phyloP scores from a whole-genome alignment of 2,329 filamentous ascomycete genomes.

The Neophaeococcomyces mojaviensis region DNA sequence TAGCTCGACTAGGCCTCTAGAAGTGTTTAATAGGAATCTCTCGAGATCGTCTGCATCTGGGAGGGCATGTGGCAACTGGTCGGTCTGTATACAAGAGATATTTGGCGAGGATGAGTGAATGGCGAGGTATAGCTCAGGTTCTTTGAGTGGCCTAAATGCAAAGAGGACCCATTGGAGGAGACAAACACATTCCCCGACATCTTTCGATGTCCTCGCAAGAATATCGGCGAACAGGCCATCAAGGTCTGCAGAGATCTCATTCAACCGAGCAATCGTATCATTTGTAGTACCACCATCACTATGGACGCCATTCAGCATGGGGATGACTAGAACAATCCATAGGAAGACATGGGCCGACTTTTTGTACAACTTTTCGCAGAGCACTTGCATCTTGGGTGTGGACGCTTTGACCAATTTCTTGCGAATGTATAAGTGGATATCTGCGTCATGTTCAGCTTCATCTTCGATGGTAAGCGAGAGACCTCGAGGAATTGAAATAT shows the following conservation, averaged over 20 bases:
- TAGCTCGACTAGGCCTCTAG: constrained; percentile 41
- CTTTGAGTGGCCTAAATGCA: constrained; percentile 36
- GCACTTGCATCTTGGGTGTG: constrained; percentile 26
- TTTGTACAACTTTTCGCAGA: constrained; percentile 4
- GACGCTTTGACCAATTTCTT: neutral
- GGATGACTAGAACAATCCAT: constrained; percentile 39
- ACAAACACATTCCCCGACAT: constrained; percentile 28
- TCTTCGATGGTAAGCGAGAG: constrained; percentile 29
- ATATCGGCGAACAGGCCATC: constrained; percentile 46
- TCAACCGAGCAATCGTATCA: constrained; percentile 27
- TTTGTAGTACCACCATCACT: constrained; percentile 23
- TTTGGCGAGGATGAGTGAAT: too few species aligned
- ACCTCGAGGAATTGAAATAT: constrained; percentile 26
- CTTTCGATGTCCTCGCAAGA: constrained; percentile 38
- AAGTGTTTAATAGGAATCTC: constrained; percentile 31
- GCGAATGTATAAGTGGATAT: constrained; percentile 31
- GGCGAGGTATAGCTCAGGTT: constrained; percentile 41
- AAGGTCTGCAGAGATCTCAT: constrained; percentile 35
- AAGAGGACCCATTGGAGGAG: constrained; percentile 46
- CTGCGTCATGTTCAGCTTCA: constrained; percentile 27
- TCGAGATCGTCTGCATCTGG: too few species aligned
- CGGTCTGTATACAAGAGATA: too few species aligned
- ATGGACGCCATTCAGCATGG: constrained; percentile 39
- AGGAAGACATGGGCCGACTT: constrained; percentile 38
- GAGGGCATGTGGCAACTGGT: too few species aligned